Evolutionary conservation across 2,329 filamentous ascomycete genomes (phyloP).

Genomic region (Botrytis hyacinthi): DNA sequence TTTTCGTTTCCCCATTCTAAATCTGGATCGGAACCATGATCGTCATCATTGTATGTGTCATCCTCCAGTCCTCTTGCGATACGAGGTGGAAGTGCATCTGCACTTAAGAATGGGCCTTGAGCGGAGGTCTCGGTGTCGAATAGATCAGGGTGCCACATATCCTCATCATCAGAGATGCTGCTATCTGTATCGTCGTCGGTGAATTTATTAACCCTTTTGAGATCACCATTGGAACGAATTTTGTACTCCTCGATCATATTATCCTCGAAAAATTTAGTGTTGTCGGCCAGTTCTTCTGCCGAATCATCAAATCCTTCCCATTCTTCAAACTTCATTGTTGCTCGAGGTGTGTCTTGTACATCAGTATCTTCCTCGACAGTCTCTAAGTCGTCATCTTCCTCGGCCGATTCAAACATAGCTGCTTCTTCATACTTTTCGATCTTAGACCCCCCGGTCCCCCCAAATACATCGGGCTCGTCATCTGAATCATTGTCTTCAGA

Average conservation of each 20-base stretch:
- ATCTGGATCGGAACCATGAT: constrained; percentile 9
- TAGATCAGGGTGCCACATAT: constrained; percentile 16
- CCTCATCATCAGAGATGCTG: constrained; percentile 9
- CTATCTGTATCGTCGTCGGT: background rate
- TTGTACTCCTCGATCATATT: background rate
- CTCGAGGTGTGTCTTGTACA: constrained; percentile 1
- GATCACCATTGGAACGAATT: background rate
- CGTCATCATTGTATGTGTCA: constrained; percentile 17
- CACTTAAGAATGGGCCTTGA: constrained; percentile 11
- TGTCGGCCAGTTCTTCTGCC: background rate
- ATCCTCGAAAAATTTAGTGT: background rate
- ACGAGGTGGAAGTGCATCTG: constrained; percentile 14
- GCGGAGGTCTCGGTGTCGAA: constrained; percentile 5
- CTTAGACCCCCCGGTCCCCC: constrained; percentile 67
- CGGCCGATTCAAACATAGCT: constrained; percentile 59
- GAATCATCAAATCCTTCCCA: constrained; percentile 15
- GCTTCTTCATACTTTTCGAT: constrained; percentile 34
- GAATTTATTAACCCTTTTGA: background rate
- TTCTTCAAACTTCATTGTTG: constrained; percentile 5
- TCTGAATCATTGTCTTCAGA: constrained; percentile 55
- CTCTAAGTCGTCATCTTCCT: constrained; percentile 33
- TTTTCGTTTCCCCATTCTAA: constrained; percentile 13
- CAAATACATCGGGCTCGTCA: constrained; percentile 70
- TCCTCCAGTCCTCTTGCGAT: constrained; percentile 17
- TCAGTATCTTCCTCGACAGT: constrained; percentile 8